Base-by-base conservation (phyloP, 345 rosid species). In the Laguncularia racemosa region DNA sequence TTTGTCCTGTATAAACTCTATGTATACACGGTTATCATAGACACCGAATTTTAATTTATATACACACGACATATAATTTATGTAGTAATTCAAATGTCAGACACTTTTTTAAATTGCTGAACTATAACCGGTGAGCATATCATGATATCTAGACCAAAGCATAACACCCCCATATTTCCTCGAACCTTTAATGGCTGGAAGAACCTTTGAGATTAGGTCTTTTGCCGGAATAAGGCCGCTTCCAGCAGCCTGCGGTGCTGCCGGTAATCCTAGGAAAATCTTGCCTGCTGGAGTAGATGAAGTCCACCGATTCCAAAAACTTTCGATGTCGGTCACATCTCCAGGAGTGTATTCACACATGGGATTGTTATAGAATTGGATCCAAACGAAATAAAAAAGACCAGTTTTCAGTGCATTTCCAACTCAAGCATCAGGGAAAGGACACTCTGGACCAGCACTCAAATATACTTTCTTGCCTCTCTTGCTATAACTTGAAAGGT, bases 361-460 rank as follows among this genome's bases (percentile, higher is more conserved):
- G 6, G 75, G 75, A 33, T 83, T 83, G 66, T 83, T 76, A 69
- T 80, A 83, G 57, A 83, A 83, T 33, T 75, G 81, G 59, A 80
- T 52, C 81, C 85, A 80, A 21, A 80, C 81, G 50, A 69, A 69
- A 58, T 80, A 78, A 47, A 83, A 83, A 11, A 78, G 73, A 16
- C 52, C 76, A 12, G 88, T 80, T 44, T 69, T 65, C 16, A 82
- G 66, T 16, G 83, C 79, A 50, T 44, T 46, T 44, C 81, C 81
- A 56, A 82, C 21, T 8, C 59, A 56, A 2, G 76, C 68, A 20
- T 82, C 83, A 0, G 88, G 85, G 64, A 66, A 83, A 33, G 78
- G 83, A 65, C 85, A 78, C 14, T 83, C 81, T 14, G 85, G 85
- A 52, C 83, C 83, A 44, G 80, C 85, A 12, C 85, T 53, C 58